Conservation (phyloP, 306 rosid species). For the Begonia masoniana region DNA sequence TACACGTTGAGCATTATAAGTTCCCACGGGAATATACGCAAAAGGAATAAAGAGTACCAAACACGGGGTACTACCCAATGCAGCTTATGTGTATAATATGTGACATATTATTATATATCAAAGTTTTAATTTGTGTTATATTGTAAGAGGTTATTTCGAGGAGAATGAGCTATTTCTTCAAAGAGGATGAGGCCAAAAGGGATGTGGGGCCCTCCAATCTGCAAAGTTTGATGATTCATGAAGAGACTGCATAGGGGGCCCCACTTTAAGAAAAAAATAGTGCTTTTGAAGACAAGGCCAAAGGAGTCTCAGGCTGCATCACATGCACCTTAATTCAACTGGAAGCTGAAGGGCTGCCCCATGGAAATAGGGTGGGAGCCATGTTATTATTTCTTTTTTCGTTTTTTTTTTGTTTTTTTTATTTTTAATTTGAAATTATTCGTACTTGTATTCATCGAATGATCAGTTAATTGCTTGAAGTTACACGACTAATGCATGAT, state of each 20-base stretch:
- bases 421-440: background rate
- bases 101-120: background rate
- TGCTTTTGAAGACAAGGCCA: constrained; percentile 23
- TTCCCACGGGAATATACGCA: no score
- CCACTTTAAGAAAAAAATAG: constrained; percentile 9
- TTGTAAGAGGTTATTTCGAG: background rate
- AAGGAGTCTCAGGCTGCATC: constrained; percentile 31
- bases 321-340: constrained; percentile 44
- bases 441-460: no score
- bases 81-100: background rate
- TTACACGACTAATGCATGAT: no score
- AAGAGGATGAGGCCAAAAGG: background rate
- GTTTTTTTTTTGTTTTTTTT: background rate
- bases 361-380: constrained; percentile 57
- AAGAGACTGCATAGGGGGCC: constrained; percentile 25
- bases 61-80: background rate
- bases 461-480: no score
- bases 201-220: constrained; percentile 4
- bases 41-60: no score
- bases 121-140: background rate
- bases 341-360: constrained; percentile 36
- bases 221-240: constrained; percentile 12
- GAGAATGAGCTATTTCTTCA: background rate
- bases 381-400: constrained; percentile 24
- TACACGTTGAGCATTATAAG: no score